A percentile compares a stretch with the other conserved stretches of the same genome.
These are phyloP conservation scores for Trichoderma sp. DNA, from an alignment of 2,329 filamentous ascomycete species.

Conservation along the genomic window DNA sequence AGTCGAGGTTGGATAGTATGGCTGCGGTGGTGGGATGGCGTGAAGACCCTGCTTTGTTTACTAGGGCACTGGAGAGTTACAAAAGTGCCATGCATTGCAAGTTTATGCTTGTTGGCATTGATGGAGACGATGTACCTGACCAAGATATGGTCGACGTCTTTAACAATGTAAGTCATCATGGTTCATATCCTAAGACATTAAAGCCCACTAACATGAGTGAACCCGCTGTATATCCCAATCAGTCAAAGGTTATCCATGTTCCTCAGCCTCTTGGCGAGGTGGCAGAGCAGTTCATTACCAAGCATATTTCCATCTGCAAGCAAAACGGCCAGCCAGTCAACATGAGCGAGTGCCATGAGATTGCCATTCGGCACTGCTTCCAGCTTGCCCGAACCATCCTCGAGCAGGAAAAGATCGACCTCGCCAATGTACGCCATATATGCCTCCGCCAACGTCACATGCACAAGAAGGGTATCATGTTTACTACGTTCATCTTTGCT, in stretches of 20 bases:
- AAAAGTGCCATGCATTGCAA: slow-evolving; percentile 22
- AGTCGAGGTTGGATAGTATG: slow-evolving; percentile 25
- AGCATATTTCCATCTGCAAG: slow-evolving; percentile 23
- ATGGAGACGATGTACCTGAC: slow-evolving; percentile 28
- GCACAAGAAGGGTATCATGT: slow-evolving; percentile 34
- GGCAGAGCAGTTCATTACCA: slow-evolving; percentile 25
- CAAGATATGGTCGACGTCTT: slow-evolving; percentile 31
- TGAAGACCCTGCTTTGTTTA: slow-evolving; percentile 29
- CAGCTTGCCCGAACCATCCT: slow-evolving; percentile 27
- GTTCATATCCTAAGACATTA: neutral
- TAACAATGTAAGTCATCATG: slow-evolving; percentile 22
- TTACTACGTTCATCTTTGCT: slow-evolving; percentile 30
- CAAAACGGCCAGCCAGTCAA: slow-evolving; percentile 23
- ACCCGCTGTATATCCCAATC: slow-evolving; percentile 24
- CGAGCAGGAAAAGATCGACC: slow-evolving; percentile 25
- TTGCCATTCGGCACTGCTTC: slow-evolving; percentile 29
- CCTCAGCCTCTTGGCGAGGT: slow-evolving; percentile 28
- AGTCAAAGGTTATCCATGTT: slow-evolving; percentile 27
- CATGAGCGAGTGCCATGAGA: slow-evolving; percentile 24
- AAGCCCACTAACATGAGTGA: neutral
- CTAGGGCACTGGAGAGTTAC: slow-evolving; percentile 29
- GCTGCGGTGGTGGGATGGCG: slow-evolving; percentile 32
- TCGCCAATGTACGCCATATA: slow-evolving; percentile 26
- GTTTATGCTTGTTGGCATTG: slow-evolving; percentile 30
- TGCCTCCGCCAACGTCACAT: slow-evolving; percentile 30